phyloP scores from a whole-genome alignment of 2,329 filamentous ascomycete species.

The Fusarium ramigenum region DNA sequence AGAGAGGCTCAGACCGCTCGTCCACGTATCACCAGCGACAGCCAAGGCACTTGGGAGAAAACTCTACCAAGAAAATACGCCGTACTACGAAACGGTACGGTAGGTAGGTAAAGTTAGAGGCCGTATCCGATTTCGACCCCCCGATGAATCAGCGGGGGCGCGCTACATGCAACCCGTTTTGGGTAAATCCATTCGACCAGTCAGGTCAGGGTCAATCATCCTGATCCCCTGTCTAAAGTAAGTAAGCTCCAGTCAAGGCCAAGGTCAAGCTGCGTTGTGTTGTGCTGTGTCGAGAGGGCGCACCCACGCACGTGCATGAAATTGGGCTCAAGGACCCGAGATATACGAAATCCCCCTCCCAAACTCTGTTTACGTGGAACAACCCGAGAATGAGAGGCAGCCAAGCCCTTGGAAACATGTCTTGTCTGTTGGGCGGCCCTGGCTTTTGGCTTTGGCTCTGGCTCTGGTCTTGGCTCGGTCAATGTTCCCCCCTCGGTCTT shows the following conservation, averaged over 20 bases:
- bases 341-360: constrained; percentile 39
- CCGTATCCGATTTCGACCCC: neutral
- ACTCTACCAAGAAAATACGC: constrained; percentile 12
- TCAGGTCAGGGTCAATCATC: neutral
- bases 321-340: constrained; percentile 28
- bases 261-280: neutral
- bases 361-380: constrained; percentile 12
- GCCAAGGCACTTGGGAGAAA: neutral
- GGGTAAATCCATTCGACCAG: neutral
- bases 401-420: constrained; percentile 6
- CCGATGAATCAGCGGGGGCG: neutral
- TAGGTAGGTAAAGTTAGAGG: neutral
- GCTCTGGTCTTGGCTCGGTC: constrained; percentile 1
- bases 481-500: neutral
- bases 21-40: constrained; percentile 21
- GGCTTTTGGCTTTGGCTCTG: neutral
- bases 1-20: constrained; percentile 26
- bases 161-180: neutral
- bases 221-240: neutral
- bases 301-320: constrained; percentile 16
- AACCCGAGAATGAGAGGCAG: neutral
- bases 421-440: neutral
- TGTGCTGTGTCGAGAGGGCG: neutral
- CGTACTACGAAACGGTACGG: neutral
- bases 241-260: neutral